Conservation (phyloP, 2,329 filamentous ascomycete genomes). For the Aureobasidium sp. region DNA sequence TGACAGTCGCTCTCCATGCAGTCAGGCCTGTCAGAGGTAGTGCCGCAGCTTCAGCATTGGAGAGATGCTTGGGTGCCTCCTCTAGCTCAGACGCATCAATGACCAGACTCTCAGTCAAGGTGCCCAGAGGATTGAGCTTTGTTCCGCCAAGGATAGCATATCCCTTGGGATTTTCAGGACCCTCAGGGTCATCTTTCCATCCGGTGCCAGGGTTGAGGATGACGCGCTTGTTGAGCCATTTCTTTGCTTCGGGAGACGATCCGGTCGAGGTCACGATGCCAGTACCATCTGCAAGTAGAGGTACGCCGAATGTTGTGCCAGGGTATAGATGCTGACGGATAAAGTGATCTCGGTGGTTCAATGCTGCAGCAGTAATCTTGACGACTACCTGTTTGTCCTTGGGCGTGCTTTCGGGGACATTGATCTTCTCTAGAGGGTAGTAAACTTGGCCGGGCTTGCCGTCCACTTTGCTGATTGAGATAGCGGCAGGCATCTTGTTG, state of each 20-base stretch:
- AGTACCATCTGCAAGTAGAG: conserved; percentile 74
- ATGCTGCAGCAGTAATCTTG: conserved; percentile 66
- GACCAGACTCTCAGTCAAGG: conserved; percentile 63
- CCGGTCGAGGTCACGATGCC: conserved; percentile 64
- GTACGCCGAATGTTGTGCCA: conserved; percentile 66
- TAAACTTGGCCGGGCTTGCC: conserved; percentile 85
- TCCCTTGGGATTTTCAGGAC: conserved; percentile 56
- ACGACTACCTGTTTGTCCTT: conserved; percentile 59
- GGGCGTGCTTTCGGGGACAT: conserved; percentile 55
- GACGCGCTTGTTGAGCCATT: conserved; percentile 60
- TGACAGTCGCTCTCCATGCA: conserved; percentile 76
- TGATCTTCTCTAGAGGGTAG: conserved; percentile 53
- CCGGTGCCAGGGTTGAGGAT: conserved; percentile 70
- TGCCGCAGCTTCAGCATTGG: conserved; percentile 67
- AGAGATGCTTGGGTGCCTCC: conserved; percentile 63
- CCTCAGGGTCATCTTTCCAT: conserved; percentile 64
- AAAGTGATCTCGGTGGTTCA: conserved; percentile 95
- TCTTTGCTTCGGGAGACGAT: conserved; percentile 41
- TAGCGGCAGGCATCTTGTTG: conserved; percentile 41
- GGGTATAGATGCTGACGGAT: conserved; percentile 90
- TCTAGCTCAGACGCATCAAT: conserved; percentile 68
- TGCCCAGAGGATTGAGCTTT: conserved; percentile 56
- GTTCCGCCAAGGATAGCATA: conserved; percentile 66
- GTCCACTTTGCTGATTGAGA: conserved; percentile 61
- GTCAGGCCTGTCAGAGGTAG: conserved; percentile 80